Percentiles rank a stretch among this genome's conserved stretches.
Conservation (phyloP, 805 yeast species). For the Candida pini region DNA sequence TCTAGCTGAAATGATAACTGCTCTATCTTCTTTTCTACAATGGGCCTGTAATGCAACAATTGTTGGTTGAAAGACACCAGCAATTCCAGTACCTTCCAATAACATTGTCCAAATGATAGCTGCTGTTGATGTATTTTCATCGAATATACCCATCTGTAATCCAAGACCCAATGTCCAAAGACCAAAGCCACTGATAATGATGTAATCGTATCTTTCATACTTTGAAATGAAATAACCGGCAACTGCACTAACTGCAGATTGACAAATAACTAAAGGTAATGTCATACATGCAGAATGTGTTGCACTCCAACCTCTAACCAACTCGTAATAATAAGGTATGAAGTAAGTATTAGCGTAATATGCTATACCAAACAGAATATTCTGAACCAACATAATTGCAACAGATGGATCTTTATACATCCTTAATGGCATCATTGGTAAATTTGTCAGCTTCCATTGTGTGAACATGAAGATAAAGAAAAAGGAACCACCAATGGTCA, state of each 20-base stretch:
- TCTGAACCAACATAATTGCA: conserved; percentile 31
- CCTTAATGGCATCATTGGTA: conserved; percentile 52
- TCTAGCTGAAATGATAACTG: conserved; percentile 53
- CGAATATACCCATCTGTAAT: conserved; percentile 30
- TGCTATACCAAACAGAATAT: conserved; percentile 43
- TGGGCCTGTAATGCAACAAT: conserved; percentile 54
- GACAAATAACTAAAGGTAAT: conserved; percentile 40
- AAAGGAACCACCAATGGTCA: conserved; percentile 37
- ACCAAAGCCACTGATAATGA: conserved; percentile 36
- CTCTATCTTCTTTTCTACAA: conserved; percentile 44
- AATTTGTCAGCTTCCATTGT: conserved; percentile 42
- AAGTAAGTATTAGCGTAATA: conserved; percentile 43
- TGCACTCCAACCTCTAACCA: conserved; percentile 36
- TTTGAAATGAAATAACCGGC: conserved; percentile 42
- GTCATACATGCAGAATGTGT: conserved; percentile 36
- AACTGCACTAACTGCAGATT: conserved; percentile 34
- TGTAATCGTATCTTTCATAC: conserved; percentile 37
- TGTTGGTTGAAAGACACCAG: conserved; percentile 49
- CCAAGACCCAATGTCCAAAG: conserved; percentile 39
- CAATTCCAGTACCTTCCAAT: conserved; percentile 40
- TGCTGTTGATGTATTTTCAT: conserved; percentile 26
- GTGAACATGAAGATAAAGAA: conserved; percentile 40
- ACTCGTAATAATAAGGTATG: conserved; percentile 44
- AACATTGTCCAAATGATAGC: conserved; percentile 32
- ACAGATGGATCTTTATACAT: conserved; percentile 34